phyloP scores from a whole-genome alignment of 1,284 basidiomycete species.

The Erythrobasidium hasegawianum region DNA sequence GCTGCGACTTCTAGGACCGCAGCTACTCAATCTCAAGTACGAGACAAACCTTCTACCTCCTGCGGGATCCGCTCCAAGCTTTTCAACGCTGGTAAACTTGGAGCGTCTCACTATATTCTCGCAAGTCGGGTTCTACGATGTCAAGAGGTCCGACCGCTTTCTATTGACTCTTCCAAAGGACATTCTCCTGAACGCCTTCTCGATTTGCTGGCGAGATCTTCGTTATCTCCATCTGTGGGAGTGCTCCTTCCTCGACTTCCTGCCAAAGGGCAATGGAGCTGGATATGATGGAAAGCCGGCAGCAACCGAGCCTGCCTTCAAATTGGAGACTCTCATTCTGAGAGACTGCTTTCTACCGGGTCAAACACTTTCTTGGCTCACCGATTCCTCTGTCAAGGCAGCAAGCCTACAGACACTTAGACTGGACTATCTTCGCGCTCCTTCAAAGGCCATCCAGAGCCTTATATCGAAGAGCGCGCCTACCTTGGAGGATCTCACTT shows the following conservation, averaged over 20 bases:
- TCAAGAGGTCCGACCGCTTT: constrained; percentile 1
- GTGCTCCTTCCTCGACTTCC: constrained; percentile 12
- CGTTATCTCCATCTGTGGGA: constrained; percentile 17
- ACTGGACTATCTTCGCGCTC: constrained; percentile 1
- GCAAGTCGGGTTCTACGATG: constrained; percentile 7
- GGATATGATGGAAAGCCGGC: too few species aligned
- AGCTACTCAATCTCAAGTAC: constrained; percentile 15
- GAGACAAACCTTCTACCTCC: constrained; percentile 31
- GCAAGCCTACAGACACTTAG: constrained; percentile 7
- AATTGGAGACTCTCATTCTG: constrained; percentile 7
- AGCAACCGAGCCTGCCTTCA: neutral
- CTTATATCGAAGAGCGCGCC: too few species aligned
- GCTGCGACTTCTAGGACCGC: constrained; percentile 1
- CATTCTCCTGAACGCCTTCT: constrained; percentile 22
- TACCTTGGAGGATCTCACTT: too few species aligned
- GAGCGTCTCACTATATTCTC: constrained; percentile 15
- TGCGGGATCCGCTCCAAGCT: neutral
- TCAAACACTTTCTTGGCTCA: constrained; percentile 11
- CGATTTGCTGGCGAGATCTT: neutral
- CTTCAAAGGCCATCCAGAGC: too few species aligned
- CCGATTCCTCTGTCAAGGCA: constrained; percentile 3
- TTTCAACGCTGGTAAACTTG: neutral
- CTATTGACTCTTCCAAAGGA: constrained; percentile 16
- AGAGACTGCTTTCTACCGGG: constrained; percentile 6
- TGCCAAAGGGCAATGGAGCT: too few species aligned